Evolutionary conservation across 345 rosid genomes (phyloP).

Genomic region (Gossypium anomalum): DNA sequence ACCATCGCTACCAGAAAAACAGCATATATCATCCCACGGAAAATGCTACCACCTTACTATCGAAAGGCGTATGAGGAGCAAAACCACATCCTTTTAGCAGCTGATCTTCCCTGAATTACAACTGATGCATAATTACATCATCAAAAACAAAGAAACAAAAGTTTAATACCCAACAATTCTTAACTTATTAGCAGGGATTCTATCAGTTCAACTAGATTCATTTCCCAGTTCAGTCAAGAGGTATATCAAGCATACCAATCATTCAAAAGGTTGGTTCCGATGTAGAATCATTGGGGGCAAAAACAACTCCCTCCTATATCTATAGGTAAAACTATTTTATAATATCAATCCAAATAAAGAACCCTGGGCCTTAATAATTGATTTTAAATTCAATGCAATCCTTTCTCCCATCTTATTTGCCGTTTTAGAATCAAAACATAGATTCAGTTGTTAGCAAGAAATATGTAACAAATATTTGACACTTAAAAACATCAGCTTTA

Average conservation of each 20-base stretch:
- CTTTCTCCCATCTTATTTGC: neutral
- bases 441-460: too few relatives aligned
- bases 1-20: neutral
- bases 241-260: neutral
- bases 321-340: neutral
- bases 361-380: neutral
- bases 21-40: neutral
- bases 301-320: neutral
- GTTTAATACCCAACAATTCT: neutral
- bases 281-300: neutral
- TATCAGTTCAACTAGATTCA: neutral
- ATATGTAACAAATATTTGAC: too few relatives aligned
- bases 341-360: neutral
- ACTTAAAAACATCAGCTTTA: neutral
- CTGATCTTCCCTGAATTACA: conserved; percentile 12
- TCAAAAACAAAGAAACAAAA: neutral
- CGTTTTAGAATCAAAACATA: neutral
- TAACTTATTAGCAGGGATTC: neutral
- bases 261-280: neutral
- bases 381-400: neutral
- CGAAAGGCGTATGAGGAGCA: neutral
- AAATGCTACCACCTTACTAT: neutral
- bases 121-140: conserved; percentile 5
- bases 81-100: neutral
- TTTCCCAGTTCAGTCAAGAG: neutral